Evolutionary conservation across 495 filamentous ascomycete genomes (phyloP).

Genomic region (Podospora appendiculata): DNA sequence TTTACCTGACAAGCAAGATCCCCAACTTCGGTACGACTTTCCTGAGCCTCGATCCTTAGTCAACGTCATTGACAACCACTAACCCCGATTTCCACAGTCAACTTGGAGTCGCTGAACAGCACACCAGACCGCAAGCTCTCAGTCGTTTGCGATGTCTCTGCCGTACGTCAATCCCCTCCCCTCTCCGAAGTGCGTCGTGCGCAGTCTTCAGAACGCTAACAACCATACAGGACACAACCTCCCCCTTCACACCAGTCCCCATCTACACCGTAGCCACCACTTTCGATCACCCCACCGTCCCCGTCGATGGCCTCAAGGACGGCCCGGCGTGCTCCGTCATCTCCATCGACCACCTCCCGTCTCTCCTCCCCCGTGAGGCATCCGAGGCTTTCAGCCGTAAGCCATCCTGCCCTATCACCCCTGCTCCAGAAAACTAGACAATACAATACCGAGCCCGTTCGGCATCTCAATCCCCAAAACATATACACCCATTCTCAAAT

Average conservation of each 20-base stretch:
- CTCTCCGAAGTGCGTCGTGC: constrained; percentile 26
- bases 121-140: constrained; percentile 62
- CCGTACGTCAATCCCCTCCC: constrained; percentile 59
- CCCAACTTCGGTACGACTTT: constrained; percentile 21
- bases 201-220: background rate
- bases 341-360: constrained; percentile 86
- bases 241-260: constrained; percentile 52
- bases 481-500: background rate
- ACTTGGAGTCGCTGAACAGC: constrained; percentile 54
- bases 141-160: constrained; percentile 84
- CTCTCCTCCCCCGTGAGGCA: constrained; percentile 76
- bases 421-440: too few species aligned
- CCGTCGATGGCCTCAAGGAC: constrained; percentile 49
- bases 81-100: constrained; percentile 32
- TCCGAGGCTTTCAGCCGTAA: constrained; percentile 69
- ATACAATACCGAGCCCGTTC: too few species aligned
- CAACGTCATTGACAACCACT: background rate
- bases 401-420: constrained; percentile 1
- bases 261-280: constrained; percentile 78
- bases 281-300: constrained; percentile 76
- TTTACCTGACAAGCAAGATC: constrained; percentile 59
- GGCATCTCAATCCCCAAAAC: too few species aligned
- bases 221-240: constrained; percentile 54
- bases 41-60: background rate
- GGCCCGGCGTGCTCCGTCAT: constrained; percentile 66